Evolutionary conservation across 1,284 basidiomycete genomes (phyloP), one percentile per base, ranked within the genome.

Genomic region (Boletus smithii): DNA sequence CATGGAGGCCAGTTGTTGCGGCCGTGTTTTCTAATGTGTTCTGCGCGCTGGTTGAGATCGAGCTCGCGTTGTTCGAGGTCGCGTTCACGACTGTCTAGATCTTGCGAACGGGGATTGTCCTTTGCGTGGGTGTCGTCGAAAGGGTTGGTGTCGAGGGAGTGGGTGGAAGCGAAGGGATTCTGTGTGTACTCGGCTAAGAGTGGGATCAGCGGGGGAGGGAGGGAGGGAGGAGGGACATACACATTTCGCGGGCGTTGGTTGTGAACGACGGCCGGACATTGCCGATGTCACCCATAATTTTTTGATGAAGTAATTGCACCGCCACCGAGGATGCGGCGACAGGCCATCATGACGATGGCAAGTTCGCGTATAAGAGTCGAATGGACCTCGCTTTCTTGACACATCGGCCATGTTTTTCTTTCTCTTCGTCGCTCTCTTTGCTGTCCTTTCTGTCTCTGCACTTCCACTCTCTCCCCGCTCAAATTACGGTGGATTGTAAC

Each of bases 1-100:
- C 88, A 92, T 17, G 81, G 81, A 17, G 92, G 92, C 84, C 88
- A 95, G 68, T 95, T 95, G 66, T 88, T 94, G 55, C 84, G 81
- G 32, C 92, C 92, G 63, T 89, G 82, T 50, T 72, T 78, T 57
- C 87, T 78, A 51, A 95, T 81, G 59, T 88, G 76, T 35, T 91
- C 86, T 16, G 80, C 74, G 60, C 78, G 81, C 57, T 77, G 72
- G 50, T 67, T 75, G 44, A 93, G 74, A 50, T 91, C 85, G 26
- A 74, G 69, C 65, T 93, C 91, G 55, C 91, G 73, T 53, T 82
- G 74, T 60, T 84, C 82, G n/a, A 95, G 73, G 59, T 94, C 90
- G 40, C 74, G 75, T 69, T 94, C 92, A 43, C 91, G 76, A 49
- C 78, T 77, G 44, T 75, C 77, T 11, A 95, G 67, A 44, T 89